Evolutionary conservation across 495 filamentous ascomycete genomes (phyloP).

Genomic region (Darksidea phi): DNA sequence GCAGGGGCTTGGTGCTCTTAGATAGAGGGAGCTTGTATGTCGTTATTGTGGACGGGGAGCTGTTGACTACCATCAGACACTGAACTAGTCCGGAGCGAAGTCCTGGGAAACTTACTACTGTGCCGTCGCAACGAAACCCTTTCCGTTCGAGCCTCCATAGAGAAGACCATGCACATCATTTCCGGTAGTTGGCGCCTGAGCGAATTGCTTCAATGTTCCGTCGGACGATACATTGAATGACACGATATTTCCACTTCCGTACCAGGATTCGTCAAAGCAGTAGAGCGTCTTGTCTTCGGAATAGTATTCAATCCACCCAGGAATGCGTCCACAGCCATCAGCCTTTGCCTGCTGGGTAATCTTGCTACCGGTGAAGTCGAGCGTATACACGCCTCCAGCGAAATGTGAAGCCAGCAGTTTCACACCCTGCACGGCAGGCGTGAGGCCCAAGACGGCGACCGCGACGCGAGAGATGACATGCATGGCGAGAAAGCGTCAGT

Average conservation of each 20-base stretch:
- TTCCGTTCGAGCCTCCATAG: constrained; percentile 22
- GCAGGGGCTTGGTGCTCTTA: constrained; percentile 37
- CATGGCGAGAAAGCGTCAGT: no score
- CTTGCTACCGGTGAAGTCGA: constrained; percentile 3
- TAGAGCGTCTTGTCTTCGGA: constrained; percentile 14
- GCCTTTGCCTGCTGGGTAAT: constrained; percentile 1
- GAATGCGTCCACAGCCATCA: constrained; percentile 18
- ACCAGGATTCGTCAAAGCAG: constrained; percentile 27
- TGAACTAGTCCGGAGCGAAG: not conserved
- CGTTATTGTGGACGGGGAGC: constrained; percentile 21
- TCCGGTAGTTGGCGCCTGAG: constrained; percentile 2
- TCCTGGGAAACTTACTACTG: constrained; percentile 39
- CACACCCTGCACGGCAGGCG: constrained; percentile 2
- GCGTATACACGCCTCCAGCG: constrained; percentile 13
- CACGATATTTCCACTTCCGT: constrained; percentile 6
- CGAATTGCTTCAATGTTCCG: constrained; percentile 1
- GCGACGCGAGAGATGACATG: not conserved
- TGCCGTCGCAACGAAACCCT: constrained; percentile 31
- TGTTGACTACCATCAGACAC: constrained; percentile 5
- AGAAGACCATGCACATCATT: constrained; percentile 12
- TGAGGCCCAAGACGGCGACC: constrained; percentile 16
- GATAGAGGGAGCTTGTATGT: constrained; percentile 27
- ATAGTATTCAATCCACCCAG: constrained; percentile 25
- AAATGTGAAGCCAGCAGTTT: constrained; percentile 22
- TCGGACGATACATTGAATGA: not conserved